These are phyloP conservation scores for Oehlia diaphana DNA, from an alignment of 192 early-diverging fungal species.

Conservation along the genomic window DNA sequence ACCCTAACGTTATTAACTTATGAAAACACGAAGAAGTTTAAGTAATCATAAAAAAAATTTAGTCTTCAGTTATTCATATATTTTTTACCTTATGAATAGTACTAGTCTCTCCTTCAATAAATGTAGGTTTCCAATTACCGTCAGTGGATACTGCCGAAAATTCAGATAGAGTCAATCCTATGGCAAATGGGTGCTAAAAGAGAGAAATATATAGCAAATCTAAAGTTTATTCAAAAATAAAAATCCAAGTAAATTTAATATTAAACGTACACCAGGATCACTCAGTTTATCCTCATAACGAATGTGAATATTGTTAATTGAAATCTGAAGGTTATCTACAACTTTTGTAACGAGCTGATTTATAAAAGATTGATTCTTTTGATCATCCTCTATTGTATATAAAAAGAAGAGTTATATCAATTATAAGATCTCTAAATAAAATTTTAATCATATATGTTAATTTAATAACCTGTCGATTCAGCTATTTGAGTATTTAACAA, in stretches of 20 bases:
- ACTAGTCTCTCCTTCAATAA: conserved; percentile 74
- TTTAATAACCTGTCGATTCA: conserved; percentile 31
- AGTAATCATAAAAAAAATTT: neutral
- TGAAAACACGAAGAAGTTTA: neutral
- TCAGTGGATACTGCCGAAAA: conserved; percentile 92
- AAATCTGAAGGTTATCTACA: conserved; percentile 94
- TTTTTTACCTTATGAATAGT: conserved; percentile 83
- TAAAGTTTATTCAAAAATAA: conserved; percentile 12
- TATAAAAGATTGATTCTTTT: conserved; percentile 83
- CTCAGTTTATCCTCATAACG: conserved; percentile 89
- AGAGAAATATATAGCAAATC: neutral
- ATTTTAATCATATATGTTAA: neutral
- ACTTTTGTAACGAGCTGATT: conserved; percentile 91
- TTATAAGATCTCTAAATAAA: neutral
- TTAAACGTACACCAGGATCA: conserved; percentile 53
- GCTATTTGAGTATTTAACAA: conserved; percentile 44
- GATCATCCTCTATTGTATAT: conserved; percentile 46
- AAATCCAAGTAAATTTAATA: neutral
- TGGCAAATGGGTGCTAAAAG: conserved; percentile 71
- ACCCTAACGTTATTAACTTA: conserved; percentile 60
- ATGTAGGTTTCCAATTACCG: conserved; percentile 77
- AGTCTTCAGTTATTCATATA: neutral
- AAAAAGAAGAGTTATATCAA: neutral
- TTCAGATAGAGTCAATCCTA: conserved; percentile 86
- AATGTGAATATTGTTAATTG: conserved; percentile 94